Base-by-base conservation (phyloP, 2,329 filamentous ascomycete genomes). In the Epichloe sp. region DNA sequence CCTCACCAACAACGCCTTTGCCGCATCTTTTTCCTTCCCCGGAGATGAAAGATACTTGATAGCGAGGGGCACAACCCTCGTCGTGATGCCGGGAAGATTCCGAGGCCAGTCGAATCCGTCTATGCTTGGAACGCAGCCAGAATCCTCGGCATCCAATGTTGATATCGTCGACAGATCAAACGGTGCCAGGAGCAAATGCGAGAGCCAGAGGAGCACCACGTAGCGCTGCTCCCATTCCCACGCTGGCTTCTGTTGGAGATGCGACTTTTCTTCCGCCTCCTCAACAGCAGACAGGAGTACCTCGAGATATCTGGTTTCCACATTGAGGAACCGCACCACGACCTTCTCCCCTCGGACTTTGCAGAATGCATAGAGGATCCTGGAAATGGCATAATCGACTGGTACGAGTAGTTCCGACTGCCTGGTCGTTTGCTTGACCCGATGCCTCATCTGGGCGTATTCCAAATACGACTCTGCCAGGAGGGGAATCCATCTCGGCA, bases 331-430 rank as follows among this genome's bases (percentile, higher is more conserved):
- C 42, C 88, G 81, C 49, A 89, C 82, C 58, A 98, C 84, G 48
- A 98, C 85, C 67, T 97, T 97, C 63, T 93, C 83, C 23, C 93
- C 91, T 49, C 93, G 80, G 48, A 97, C 85, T 68, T 98, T 98
- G 75, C 89, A 96, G 54, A 98, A 85, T 0, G 84, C 85, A 64
- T 97, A 97, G 37, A 98, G 67, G 2, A 97, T 73, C 55, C 78
- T 80, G 64, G 85, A 88, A 51, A 95, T 82, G 4, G 88, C 89
- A 54, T 78, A 75, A 23, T 83, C 77, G 0, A 88, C 68, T 1
- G 82, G 76, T 21, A 73, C 68, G 14, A 80, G 60, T 10, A 78
- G 64, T 50, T 72, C 57, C 7, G 61, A 63, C 58, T 58, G 58
- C 38, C 61, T 62, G 49, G 61, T 56, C 45, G 60, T 48, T 26